A percentile compares a stretch with the other conserved stretches of the same genome.
These are phyloP conservation scores for Rosellinia necatrix DNA, from an alignment of 2,329 filamentous ascomycete species.

Conservation along the genomic window DNA sequence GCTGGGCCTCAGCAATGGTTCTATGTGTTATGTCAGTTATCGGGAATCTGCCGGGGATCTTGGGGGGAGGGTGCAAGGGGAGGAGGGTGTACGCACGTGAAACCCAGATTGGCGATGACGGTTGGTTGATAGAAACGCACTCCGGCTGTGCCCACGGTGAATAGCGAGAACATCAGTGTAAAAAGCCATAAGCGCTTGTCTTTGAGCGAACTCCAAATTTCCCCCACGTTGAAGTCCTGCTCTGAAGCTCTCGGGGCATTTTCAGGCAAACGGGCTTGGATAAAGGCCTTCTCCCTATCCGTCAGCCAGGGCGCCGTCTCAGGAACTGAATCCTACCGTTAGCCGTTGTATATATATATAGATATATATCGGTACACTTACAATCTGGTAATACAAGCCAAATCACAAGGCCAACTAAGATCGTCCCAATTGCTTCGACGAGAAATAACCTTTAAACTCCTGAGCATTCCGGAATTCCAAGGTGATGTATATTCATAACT, in stretches of 20 bases:
- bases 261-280: conserved; percentile 47
- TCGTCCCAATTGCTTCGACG: conserved; percentile 52
- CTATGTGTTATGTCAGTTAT: conserved; percentile 30
- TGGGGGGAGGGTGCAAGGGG: too few species aligned
- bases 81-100: conserved; percentile 41
- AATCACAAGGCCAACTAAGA: conserved; percentile 51
- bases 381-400: conserved; percentile 61
- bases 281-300: conserved; percentile 49
- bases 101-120: conserved; percentile 47
- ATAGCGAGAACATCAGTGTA: conserved; percentile 50
- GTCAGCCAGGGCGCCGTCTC: conserved; percentile 40
- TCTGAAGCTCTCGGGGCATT: conserved; percentile 49
- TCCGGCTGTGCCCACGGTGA: conserved; percentile 51
- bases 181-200: conserved; percentile 51
- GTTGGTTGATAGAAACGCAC: conserved; percentile 50
- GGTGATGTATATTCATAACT: background rate
- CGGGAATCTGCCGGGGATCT: too few species aligned
- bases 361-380: conserved; percentile 33
- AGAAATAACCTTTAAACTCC: conserved; percentile 44
- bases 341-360: background rate
- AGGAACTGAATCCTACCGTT: conserved; percentile 30
- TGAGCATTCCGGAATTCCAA: background rate
- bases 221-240: conserved; percentile 45
- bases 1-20: conserved; percentile 51
- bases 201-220: conserved; percentile 46